Base-by-base conservation (phyloP, 73 alveolate genomes). In the Paramecium bursaria region DNA sequence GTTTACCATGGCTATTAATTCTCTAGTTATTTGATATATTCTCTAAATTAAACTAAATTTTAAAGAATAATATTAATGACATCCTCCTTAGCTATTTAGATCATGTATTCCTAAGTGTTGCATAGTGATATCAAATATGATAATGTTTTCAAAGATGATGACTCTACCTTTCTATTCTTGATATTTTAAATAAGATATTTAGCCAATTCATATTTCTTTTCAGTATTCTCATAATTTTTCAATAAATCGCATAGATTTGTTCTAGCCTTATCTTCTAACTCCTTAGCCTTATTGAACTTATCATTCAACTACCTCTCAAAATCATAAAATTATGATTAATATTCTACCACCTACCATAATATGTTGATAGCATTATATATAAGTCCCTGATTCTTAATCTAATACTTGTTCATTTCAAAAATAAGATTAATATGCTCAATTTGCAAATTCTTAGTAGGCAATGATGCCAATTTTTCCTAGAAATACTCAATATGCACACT, bases 231-330 rank as follows among this genome's bases (percentile, higher is more conserved):
- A 19, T 39, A 23, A 67, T 67, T 67, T 25, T 42, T 67, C 3
- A 67, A 30, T 26, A 67, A 67, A 67, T 67, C 82, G 21, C 82
- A 67, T 19, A 67, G 27, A 39, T 39, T 25, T 19, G 3, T 14
- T 30, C 82, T 67, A 30, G 82, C 49, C 19, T 67, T 67, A 67
- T 67, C 82, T 2, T 67, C 82, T 17, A 67, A n/a, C 4, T 25
- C 4, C 23, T 67, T 39, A 39, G 11, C 11, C 11, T 39, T 39
- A 39, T 7, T 39, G 5, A 39, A 39, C 11, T 39, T 39, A 39
- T 39, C 49, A 39, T 39, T 39, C 49, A 39, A 39, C 5, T 39
- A 39, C 49, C 11, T 39, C 49, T 39, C 14, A 11, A 39, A 39
- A 42, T 67, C 33, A 15, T 31, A 35, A 9, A 47, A n/a, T 67